Base-by-base conservation (phyloP, 2,329 filamentous ascomycete genomes). In the Neonectria coccinea region DNA sequence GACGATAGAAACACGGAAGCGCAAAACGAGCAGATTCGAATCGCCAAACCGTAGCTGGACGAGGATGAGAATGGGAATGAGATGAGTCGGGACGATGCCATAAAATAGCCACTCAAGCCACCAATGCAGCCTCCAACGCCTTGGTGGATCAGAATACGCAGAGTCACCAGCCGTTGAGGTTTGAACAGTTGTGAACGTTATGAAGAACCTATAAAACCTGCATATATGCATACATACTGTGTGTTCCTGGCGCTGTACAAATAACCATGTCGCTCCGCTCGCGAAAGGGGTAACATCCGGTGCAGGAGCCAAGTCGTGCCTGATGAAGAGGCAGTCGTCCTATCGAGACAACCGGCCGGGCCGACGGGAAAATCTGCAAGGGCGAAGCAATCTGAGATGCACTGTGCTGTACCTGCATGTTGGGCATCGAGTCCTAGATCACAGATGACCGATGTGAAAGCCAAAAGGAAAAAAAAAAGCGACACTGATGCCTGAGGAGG, bases 331-430 rank as follows among this genome's bases (percentile, higher is more conserved):
- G n/a, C 31, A 14, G n/a, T 16, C 5, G 22, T 16, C 39, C 36
- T 10, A 14, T 16, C 25, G 27, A 45, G 25, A 47, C 18, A 33
- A 25, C 42, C 54, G 54, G 20, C 42, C 42, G 22, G 54, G 42
- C 54, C 42, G 54, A 56, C 54, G 42, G 50, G 42, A 12, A n/a
- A 51, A 51, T 51, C 29, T 33, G 18, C 7, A 33, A 12, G 18
- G 18, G 48, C 22, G 14, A 56, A n/a, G 16, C 18, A 14, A 45
- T 45, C 53, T 56, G 53, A 51, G 25, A 51, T 33, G 29, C 48
- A 51, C 29, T 51, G 29, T 20, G 42, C n/a, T 42, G 50, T 60
- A 55, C 51, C 50, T 60, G 57, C 57, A 47, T 54, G n/a, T 31
- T 52, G 41, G 57, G 50, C 57, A 48, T 36, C 50, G 41, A n/a